phyloP scores from a whole-genome alignment of 805 yeast genomes.

The Suhomyces emberorum region DNA sequence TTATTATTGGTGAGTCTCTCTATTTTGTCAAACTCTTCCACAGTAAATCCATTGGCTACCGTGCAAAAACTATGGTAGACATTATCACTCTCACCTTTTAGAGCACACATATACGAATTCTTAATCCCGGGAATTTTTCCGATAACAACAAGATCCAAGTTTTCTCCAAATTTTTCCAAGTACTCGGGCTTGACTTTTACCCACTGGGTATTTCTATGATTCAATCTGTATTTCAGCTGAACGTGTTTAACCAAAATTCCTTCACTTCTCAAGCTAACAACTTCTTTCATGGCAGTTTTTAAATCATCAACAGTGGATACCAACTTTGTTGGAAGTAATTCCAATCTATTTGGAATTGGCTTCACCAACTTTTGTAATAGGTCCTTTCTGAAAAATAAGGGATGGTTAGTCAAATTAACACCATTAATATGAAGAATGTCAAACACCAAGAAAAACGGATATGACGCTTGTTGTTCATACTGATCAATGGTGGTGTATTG shows the following conservation, averaged over 20 bases:
- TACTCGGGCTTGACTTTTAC: conserved; percentile 90
- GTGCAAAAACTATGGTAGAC: conserved; percentile 66
- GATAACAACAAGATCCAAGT: conserved; percentile 72
- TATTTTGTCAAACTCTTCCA: conserved; percentile 57
- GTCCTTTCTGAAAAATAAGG: conserved; percentile 55
- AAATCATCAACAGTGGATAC: conserved; percentile 53
- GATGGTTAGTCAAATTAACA: conserved; percentile 48
- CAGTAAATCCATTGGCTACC: conserved; percentile 81
- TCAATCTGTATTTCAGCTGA: conserved; percentile 54
- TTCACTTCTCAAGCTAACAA: conserved; percentile 65
- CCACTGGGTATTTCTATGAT: conserved; percentile 68
- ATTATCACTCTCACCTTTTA: conserved; percentile 44
- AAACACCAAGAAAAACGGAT: conserved; percentile 63
- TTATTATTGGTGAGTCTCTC: conserved; percentile 53
- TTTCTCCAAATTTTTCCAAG: conserved; percentile 80
- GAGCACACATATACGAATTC: conserved; percentile 69
- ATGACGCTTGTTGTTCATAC: conserved; percentile 28
- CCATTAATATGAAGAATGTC: conserved; percentile 76
- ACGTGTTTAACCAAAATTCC: conserved; percentile 78
- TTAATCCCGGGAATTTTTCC: conserved; percentile 78
- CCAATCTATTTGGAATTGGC: conserved; percentile 48
- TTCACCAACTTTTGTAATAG: conserved; percentile 45
- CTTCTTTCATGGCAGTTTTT: conserved; percentile 50
- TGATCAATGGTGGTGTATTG: conserved; percentile 36
- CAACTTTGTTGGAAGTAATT: conserved; percentile 39